Conservation (phyloP, 2,329 filamentous ascomycete species). For the Rutstroemia sp. region DNA sequence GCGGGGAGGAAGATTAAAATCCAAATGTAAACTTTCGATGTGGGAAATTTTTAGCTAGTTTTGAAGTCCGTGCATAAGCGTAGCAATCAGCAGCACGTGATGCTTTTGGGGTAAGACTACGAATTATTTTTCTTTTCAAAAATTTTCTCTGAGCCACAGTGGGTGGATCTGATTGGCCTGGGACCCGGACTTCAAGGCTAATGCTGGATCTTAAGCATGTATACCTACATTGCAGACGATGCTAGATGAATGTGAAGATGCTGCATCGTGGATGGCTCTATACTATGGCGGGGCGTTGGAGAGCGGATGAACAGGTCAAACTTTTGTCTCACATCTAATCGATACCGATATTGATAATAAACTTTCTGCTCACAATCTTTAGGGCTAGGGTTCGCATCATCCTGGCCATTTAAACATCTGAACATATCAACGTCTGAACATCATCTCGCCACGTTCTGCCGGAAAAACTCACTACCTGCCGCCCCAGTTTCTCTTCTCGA, state of each 20-base stretch:
- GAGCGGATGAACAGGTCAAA: too few species aligned
- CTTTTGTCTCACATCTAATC: not conserved
- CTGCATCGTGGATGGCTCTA: too few species aligned
- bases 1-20: slow-evolving; percentile 11
- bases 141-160: not conserved
- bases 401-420: not conserved
- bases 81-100: not conserved
- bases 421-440: not conserved
- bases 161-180: not conserved
- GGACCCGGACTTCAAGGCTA: not conserved
- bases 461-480: too few species aligned
- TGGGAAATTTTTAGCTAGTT: not conserved
- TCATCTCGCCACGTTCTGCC: not conserved
- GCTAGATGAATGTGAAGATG: too few species aligned
- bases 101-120: not conserved
- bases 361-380: not conserved
- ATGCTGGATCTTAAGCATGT: not conserved
- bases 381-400: not conserved
- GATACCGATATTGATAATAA: not conserved
- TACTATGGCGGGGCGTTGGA: too few species aligned
- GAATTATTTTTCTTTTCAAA: not conserved
- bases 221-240: too few species aligned
- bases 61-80: not conserved
- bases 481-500: too few species aligned
- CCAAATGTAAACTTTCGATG: not conserved